Evolutionary conservation across 768 basidiomycete species (phyloP).

Genomic region (Suillus subaureus): DNA sequence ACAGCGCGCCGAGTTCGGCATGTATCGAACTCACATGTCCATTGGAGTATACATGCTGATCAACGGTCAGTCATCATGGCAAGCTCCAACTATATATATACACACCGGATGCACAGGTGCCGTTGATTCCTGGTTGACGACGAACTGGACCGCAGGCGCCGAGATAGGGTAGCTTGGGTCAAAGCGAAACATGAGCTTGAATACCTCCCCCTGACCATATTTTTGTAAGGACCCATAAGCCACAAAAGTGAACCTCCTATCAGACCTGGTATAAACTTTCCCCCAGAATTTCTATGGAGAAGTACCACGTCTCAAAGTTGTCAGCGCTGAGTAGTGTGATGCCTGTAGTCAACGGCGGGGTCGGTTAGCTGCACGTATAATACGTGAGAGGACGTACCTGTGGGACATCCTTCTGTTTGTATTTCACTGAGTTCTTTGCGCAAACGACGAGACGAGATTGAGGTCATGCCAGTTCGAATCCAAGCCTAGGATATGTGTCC

Average conservation of each 20-base stretch:
- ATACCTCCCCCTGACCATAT: constrained; percentile 62
- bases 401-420: constrained; percentile 63
- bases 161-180: constrained; percentile 84
- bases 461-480: constrained; percentile 47
- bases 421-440: constrained; percentile 75
- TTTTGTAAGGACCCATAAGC: not conserved
- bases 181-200: constrained; percentile 82
- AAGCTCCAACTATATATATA: constrained; percentile 16
- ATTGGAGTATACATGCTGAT: constrained; percentile 84
- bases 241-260: constrained; percentile 7
- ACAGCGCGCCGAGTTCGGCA: constrained; percentile 11
- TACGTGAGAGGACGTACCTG: constrained; percentile 41
- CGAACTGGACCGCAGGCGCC: constrained; percentile 85
- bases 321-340: constrained; percentile 75
- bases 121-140: constrained; percentile 61
- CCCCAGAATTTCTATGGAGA: constrained; percentile 83
- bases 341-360: constrained; percentile 44
- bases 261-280: constrained; percentile 76
- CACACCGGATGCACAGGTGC: constrained; percentile 82
- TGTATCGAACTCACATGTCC: constrained; percentile 63
- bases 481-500: constrained; percentile 15
- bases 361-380: not conserved
- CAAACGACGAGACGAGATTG: constrained; percentile 65
- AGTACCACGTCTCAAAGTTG: constrained; percentile 76
- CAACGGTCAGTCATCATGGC: constrained; percentile 14